phyloP scores from a whole-genome alignment of 2,329 filamentous ascomycete species.

The Dothistroma septosporum region DNA sequence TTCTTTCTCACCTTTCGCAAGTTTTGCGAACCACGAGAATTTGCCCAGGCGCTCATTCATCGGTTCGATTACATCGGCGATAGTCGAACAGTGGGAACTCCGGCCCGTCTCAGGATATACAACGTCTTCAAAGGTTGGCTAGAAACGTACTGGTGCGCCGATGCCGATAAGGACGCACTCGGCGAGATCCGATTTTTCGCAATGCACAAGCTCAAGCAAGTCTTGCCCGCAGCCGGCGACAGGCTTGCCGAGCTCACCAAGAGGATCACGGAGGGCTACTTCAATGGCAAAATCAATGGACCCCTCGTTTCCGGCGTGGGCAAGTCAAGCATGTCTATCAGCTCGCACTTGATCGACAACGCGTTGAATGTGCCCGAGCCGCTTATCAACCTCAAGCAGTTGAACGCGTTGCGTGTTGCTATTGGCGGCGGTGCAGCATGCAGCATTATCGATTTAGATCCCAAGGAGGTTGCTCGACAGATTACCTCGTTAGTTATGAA shows the following conservation, averaged over 20 bases:
- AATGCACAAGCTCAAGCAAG: conserved; percentile 61
- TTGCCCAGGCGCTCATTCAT: conserved; percentile 79
- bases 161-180: conserved; percentile 73
- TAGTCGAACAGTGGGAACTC: conserved; percentile 66
- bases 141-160: conserved; percentile 88
- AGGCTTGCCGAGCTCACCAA: conserved; percentile 75
- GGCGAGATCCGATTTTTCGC: conserved; percentile 76
- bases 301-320: conserved; percentile 77
- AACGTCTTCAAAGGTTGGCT: conserved; percentile 98
- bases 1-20: conserved; percentile 96
- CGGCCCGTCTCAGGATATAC: conserved; percentile 86
- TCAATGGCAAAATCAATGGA: conserved; percentile 22
- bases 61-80: conserved; percentile 89
- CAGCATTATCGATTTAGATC: conserved; percentile 83
- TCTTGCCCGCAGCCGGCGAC: conserved; percentile 72
- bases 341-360: conserved; percentile 49
- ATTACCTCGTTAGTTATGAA: conserved; percentile 87
- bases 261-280: conserved; percentile 66
- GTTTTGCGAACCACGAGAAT: conserved; percentile 75
- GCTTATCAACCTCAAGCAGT: conserved; percentile 70
- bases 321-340: conserved; percentile 74
- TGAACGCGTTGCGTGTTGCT: conserved; percentile 67
- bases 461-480: conserved; percentile 84
- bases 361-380: conserved; percentile 55
- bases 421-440: conserved; percentile 66